A percentile compares a stretch with the other conserved stretches of the same genome.
Evolutionary conservation across 352 stramenopile genomes (phyloP).

Genomic region (Phytophthora boehmeriae): DNA sequence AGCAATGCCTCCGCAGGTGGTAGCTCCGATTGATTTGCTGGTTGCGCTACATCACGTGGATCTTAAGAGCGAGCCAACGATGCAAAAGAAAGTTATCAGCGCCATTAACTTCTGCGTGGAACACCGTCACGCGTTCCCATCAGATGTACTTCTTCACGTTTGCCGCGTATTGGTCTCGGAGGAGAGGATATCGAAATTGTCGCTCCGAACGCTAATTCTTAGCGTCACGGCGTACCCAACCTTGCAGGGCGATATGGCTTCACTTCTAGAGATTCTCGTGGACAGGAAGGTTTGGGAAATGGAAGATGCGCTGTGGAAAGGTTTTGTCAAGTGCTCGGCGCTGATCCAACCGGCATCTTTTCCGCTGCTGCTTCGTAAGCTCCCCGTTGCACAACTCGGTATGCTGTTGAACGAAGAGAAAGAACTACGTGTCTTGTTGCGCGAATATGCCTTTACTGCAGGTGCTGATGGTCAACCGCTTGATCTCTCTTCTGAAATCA

Average conservation of each 20-base stretch:
- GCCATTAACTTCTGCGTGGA: constrained; percentile 85
- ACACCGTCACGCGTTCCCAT: constrained; percentile 79
- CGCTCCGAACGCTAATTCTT: constrained; percentile 80
- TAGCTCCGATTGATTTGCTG: constrained; percentile 72
- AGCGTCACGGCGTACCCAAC: constrained; percentile 75
- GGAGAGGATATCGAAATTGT: constrained; percentile 66
- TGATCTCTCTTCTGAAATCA: constrained; percentile 38
- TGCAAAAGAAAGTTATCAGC: constrained; percentile 81
- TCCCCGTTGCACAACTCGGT: constrained; percentile 57
- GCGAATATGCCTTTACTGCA: constrained; percentile 45
- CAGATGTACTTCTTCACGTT: constrained; percentile 74
- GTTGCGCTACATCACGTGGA: constrained; percentile 81
- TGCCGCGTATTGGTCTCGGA: constrained; percentile 68
- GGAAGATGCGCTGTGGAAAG: constrained; percentile 78
- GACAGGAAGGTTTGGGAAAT: constrained; percentile 70
- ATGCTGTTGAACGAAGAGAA: constrained; percentile 66
- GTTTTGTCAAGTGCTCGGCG: constrained; percentile 79
- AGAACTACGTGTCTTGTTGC: constrained; percentile 53
- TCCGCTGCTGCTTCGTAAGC: constrained; percentile 54
- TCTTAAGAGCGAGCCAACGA: constrained; percentile 60
- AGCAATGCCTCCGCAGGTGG: constrained; percentile 68
- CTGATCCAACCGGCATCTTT: constrained; percentile 80
- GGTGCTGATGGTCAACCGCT: constrained; percentile 34
- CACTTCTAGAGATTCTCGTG: constrained; percentile 59
- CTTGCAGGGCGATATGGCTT: constrained; percentile 66